Conservation (phyloP, 495 filamentous ascomycete species). For the Rusavskia elegans region DNA sequence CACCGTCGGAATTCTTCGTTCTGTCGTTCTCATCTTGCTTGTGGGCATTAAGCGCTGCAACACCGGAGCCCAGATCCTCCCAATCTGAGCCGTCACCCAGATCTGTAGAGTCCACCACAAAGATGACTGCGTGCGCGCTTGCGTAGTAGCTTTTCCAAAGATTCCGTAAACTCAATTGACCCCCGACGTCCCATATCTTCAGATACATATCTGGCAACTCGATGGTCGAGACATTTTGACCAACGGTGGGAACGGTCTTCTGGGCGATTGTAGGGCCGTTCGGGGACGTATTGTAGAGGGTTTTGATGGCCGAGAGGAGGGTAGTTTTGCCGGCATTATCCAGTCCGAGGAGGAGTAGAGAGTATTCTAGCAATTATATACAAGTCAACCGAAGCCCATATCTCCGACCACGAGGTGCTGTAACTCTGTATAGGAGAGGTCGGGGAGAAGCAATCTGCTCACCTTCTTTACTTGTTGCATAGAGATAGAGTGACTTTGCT, state of each 20-base stretch:
- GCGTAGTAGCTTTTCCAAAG: constrained; percentile 95
- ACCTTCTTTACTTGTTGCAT: constrained; percentile 93
- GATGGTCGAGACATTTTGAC: constrained; percentile 90
- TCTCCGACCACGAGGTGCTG: not conserved
- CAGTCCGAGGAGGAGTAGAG: constrained; percentile 87
- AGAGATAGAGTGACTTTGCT: constrained; percentile 82
- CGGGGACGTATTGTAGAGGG: constrained; percentile 51
- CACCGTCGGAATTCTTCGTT: constrained; percentile 14
- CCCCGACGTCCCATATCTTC: constrained; percentile 97
- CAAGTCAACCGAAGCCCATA: not conserved
- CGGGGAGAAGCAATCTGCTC: not conserved
- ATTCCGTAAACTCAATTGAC: constrained; percentile 72
- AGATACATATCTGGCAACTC: constrained; percentile 81
- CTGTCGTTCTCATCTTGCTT: constrained; percentile 3
- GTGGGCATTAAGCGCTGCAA: constrained; percentile 16
- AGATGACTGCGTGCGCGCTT: constrained; percentile 89
- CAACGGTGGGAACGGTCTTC: constrained; percentile 88
- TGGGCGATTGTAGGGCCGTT: constrained; percentile 34
- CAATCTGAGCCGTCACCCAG: constrained; percentile 49
- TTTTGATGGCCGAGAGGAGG: constrained; percentile 89
- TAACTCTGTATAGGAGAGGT: too few species aligned
- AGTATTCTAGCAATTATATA: constrained; percentile 56
- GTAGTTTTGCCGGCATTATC: constrained; percentile 99
- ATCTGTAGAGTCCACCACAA: constrained; percentile 88
- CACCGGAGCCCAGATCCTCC: constrained; percentile 28